Percentiles rank a stretch among this genome's conserved stretches.
These are phyloP conservation scores for Candida tetrigidarum DNA, from an alignment of 1,139 yeast species.

Conservation along the genomic window DNA sequence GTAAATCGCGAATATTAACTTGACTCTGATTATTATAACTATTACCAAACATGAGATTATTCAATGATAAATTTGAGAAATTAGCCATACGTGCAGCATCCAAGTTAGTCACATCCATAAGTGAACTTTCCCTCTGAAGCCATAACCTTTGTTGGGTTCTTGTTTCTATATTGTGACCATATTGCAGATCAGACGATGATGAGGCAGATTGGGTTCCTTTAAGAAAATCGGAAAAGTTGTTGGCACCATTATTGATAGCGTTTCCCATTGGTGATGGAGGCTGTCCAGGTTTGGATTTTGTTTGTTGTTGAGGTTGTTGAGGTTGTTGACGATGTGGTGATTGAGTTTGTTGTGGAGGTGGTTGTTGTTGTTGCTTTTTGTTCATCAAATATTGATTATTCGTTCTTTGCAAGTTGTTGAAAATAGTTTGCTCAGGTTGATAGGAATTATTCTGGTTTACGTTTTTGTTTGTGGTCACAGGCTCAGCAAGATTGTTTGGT, in stretches of 20 bases:
- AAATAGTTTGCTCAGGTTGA: slow-evolving; percentile 50
- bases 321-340: slow-evolving; percentile 14
- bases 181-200: slow-evolving; percentile 14
- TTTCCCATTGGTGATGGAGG: slow-evolving; percentile 12
- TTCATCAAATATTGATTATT: slow-evolving; percentile 37
- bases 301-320: slow-evolving; percentile 16
- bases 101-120: slow-evolving; percentile 55
- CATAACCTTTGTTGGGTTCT: slow-evolving; percentile 84
- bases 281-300: slow-evolving; percentile 14
- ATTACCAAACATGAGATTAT: slow-evolving; percentile 52
- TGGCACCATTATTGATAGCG: slow-evolving; percentile 27
- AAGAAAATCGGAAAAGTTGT: slow-evolving; percentile 38
- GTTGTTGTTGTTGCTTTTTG: slow-evolving; percentile 21
- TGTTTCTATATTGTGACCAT: slow-evolving; percentile 36
- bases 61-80: slow-evolving; percentile 48
- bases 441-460: slow-evolving; percentile 42
- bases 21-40: slow-evolving; percentile 28
- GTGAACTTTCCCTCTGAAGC: slow-evolving; percentile 79
- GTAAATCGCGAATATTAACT: slow-evolving; percentile 28
- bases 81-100: slow-evolving; percentile 39
- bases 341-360: slow-evolving; percentile 16
- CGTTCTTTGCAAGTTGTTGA: slow-evolving; percentile 46
- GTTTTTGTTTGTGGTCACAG: slow-evolving; percentile 38
- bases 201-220: slow-evolving; percentile 21
- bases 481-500: slow-evolving; percentile 29